Evolutionary conservation across 305 asterid genomes (phyloP).

Genomic region (Nicotiana rustica): DNA sequence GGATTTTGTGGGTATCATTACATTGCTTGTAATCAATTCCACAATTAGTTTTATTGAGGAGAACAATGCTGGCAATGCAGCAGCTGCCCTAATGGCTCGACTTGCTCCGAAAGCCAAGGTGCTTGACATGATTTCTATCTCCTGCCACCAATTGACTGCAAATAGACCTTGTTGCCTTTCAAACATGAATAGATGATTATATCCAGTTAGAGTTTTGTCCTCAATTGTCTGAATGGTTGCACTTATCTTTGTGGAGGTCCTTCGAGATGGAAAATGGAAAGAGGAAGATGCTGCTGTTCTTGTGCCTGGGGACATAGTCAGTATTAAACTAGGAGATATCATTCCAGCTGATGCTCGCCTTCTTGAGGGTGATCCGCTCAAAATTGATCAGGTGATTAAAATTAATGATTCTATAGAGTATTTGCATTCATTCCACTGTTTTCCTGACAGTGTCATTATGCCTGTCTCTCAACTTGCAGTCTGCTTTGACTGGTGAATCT

Average conservation of each 20-base stretch:
- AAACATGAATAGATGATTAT: conserved; percentile 17
- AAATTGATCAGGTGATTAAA: conserved; percentile 84
- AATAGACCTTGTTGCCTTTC: conserved; percentile 9
- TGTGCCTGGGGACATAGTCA: conserved; percentile 94
- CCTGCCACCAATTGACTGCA: conserved; percentile 13
- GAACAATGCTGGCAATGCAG: conserved; percentile 98
- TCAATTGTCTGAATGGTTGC: background rate
- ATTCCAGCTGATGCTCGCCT: conserved; percentile 97
- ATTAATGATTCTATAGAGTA: conserved; percentile 34
- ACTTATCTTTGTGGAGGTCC: conserved; percentile 56
- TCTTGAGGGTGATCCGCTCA: conserved; percentile 94
- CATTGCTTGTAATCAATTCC: conserved; percentile 89
- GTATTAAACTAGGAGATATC: conserved; percentile 94
- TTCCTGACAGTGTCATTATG: conserved; percentile 8
- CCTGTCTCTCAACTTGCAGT: conserved; percentile 59
- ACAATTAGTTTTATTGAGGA: conserved; percentile 98
- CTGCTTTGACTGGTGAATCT: conserved; percentile 98
- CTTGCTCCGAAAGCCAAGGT: conserved; percentile 99
- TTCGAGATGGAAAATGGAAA: conserved; percentile 94
- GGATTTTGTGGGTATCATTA: conserved; percentile 96
- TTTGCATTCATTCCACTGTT: conserved; percentile 14
- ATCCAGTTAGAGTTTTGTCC: background rate
- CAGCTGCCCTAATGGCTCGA: conserved; percentile 99
- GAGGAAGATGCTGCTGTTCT: conserved; percentile 90
- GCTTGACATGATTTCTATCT: background rate